These are phyloP conservation scores for Exophiala oligosperma DNA, from an alignment of 2,329 filamentous ascomycete genomes.

Conservation along the genomic window DNA sequence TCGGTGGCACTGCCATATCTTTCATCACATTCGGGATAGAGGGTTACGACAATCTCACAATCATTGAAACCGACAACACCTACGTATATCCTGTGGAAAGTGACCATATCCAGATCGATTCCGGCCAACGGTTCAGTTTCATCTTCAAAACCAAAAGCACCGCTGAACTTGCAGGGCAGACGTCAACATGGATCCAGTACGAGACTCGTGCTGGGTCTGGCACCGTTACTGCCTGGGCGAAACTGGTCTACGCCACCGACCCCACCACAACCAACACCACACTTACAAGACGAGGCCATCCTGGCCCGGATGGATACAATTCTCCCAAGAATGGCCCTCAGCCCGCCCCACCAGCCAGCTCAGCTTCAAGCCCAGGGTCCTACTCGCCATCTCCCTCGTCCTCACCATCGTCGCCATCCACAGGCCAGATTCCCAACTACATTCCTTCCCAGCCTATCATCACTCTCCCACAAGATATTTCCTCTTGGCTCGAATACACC, in stretches of 20 bases:
- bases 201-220: slow-evolving; percentile 30
- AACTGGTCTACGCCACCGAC: slow-evolving; percentile 30
- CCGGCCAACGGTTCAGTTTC: slow-evolving; percentile 61
- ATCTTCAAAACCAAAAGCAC: slow-evolving; percentile 55
- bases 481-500: slow-evolving; percentile 31
- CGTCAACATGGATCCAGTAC: slow-evolving; percentile 49
- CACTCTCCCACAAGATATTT: slow-evolving; percentile 24
- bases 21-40: slow-evolving; percentile 58
- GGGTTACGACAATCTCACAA: slow-evolving; percentile 54
- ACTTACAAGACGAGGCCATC: background rate
- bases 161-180: slow-evolving; percentile 38
- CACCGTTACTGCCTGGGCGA: slow-evolving; percentile 31
- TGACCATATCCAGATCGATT: slow-evolving; percentile 55
- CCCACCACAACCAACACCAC: background rate
- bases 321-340: background rate
- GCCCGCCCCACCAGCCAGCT: background rate
- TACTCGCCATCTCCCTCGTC: slow-evolving; percentile 19
- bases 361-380: background rate
- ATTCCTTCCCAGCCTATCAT: slow-evolving; percentile 23
- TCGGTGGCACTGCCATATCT: slow-evolving; percentile 60
- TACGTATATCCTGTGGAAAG: slow-evolving; percentile 35
- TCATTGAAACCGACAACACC: slow-evolving; percentile 62
- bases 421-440: slow-evolving; percentile 6
- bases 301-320: background rate
- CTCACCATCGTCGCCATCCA: background rate